Percentiles rank a stretch among this genome's conserved stretches.
phyloP scores from a whole-genome alignment of 495 filamentous ascomycete genomes.

The Lasiosphaeria hispida region DNA sequence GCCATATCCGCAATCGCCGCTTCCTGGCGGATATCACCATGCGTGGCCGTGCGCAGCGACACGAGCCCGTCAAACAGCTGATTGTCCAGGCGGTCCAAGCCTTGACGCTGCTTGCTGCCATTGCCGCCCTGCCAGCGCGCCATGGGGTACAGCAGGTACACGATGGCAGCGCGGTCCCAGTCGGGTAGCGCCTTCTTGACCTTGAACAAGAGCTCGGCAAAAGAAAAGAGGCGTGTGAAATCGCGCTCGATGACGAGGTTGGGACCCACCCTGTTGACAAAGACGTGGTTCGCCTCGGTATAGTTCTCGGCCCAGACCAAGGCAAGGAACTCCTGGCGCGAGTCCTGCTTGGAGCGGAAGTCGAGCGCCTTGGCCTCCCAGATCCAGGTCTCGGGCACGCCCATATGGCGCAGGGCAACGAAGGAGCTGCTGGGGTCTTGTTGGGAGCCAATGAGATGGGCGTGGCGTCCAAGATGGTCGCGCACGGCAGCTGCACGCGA shows the following conservation, averaged over 20 bases:
- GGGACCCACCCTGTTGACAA: conserved; percentile 74
- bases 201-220: conserved; percentile 56
- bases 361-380: conserved; percentile 84
- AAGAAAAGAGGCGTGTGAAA: conserved; percentile 54
- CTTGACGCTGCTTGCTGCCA: conserved; percentile 16
- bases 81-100: conserved; percentile 48
- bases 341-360: conserved; percentile 63
- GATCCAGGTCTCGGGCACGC: conserved; percentile 73
- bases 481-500: conserved; percentile 66
- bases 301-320: conserved; percentile 73
- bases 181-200: conserved; percentile 53
- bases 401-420: conserved; percentile 46
- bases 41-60: conserved; percentile 56
- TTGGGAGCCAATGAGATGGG: conserved; percentile 46
- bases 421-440: conserved; percentile 17
- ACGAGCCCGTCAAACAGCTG: conserved; percentile 63
- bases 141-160: conserved; percentile 79
- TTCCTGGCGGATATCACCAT: conserved; percentile 49
- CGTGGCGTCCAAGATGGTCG: conserved; percentile 66
- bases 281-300: conserved; percentile 78
- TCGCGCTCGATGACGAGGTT: conserved; percentile 74
- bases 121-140: conserved; percentile 46
- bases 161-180: conserved; percentile 75
- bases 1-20: conserved; percentile 77
- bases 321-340: conserved; percentile 65